Base-by-base conservation (phyloP, 2,329 filamentous ascomycete species). In the Aspergillus sp. region DNA sequence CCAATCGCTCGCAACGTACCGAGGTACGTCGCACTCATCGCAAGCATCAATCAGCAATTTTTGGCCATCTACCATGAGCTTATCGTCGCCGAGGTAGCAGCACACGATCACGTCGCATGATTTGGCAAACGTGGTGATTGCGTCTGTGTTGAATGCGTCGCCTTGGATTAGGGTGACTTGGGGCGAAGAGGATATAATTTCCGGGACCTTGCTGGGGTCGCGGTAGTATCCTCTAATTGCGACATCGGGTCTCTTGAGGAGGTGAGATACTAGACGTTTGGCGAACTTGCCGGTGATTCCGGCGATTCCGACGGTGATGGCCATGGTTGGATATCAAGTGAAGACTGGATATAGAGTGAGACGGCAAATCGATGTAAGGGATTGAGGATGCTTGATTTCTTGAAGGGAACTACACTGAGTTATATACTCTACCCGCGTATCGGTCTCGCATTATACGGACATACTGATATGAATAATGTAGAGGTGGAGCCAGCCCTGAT, bases 1-100 rank as follows among this genome's bases (percentile, higher is more conserved):
- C 62, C 69, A 81, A 65, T 80, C 78, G 39, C 73, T 74, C 2
- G 77, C 76, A 9, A 80, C 63, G 59, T 79, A 80, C 2, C 78
- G 70, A 18, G 71, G 62, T 6, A 79, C 76, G 0, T 65, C 61
- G 2, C 67, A 70, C 2, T 58, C 67, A 2, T 73, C 73, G 58
- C 76, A 78, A 2, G 74, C 72, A 58, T 80, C 78, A 36, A 81
- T 74, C 6, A 81, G 70, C 0, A 67, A 47, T 54, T 78, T 79
- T 58, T 80, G 78, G 0, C 77, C 78, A 1, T 77, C 70, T 1
- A 73, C 57, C 79, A 80, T 80, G 42, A 80, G 60, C 9, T 69
- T 61, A 18, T 72, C 56, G 55, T 73, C 69, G 16, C 77, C 77
- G 0, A 78, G 68, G 57, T 80, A 80, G 59, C 70, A 73, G 67